These are phyloP conservation scores for Yamadazyma paraphyllophila DNA, from an alignment of 805 yeast species.

Conservation along the genomic window DNA sequence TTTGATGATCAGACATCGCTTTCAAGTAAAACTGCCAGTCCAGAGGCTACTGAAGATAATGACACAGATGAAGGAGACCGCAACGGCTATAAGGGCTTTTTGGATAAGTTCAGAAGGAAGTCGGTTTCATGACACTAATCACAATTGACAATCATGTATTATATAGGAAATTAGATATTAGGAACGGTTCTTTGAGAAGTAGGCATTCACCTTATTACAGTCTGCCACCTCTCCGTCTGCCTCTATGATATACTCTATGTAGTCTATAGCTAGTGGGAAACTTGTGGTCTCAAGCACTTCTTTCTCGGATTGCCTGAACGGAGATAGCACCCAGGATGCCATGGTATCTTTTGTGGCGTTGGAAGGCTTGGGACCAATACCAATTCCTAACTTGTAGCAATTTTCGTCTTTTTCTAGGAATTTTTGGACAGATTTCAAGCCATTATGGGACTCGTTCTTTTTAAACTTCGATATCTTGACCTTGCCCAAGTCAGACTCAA, in stretches of 20 bases:
- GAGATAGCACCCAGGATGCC: conserved; percentile 42
- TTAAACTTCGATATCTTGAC: conserved; percentile 29
- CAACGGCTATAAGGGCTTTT: not conserved
- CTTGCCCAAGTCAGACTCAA: conserved; percentile 31
- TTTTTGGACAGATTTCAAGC: conserved; percentile 28
- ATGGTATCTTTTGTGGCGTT: conserved; percentile 32
- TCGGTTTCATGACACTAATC: not conserved
- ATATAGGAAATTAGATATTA: not conserved
- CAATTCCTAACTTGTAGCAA: conserved; percentile 35
- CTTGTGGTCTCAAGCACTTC: conserved; percentile 12
- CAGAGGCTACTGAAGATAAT: conserved; percentile 6
- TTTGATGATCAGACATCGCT: conserved; percentile 7
- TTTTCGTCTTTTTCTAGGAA: conserved; percentile 2
- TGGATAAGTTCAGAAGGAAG: not conserved
- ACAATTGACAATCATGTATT: too few species aligned
- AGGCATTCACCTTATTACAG: conserved; percentile 26
- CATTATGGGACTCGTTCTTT: conserved; percentile 41
- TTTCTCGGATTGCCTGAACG: conserved; percentile 27
- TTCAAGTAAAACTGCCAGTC: conserved; percentile 15
- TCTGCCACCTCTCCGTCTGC: conserved; percentile 21
- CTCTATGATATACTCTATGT: conserved; percentile 22
- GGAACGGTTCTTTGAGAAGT: conserved; percentile 4
- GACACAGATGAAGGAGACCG: conserved; percentile 1
- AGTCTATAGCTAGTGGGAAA: conserved; percentile 18
- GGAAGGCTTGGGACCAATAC: conserved; percentile 44